Base-by-base conservation (phyloP, 2,329 filamentous ascomycete species). In the Xylaria sp. region DNA sequence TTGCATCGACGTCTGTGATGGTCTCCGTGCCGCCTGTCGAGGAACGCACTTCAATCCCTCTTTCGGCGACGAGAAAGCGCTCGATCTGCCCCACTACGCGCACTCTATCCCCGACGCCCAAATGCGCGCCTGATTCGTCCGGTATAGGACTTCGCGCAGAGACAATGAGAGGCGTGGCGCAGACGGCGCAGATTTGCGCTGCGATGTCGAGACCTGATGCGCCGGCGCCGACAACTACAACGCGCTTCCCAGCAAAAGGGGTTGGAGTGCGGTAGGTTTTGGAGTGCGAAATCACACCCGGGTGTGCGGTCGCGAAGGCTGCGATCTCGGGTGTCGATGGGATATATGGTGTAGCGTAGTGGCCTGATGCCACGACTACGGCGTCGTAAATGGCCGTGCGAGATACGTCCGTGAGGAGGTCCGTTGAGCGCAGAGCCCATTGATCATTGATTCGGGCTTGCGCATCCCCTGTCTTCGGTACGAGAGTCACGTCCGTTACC, bases 141-240 rank as follows among this genome's bases (percentile, higher is more conserved):
- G 76, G 67, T 1, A 80, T 79, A 68, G 69, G 78, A 74, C 76
- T 81, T 72, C 74, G 83, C 67, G 76, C 89, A 76, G 78, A 90
- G 64, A 87, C 73, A n/a, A 93, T 74, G 1, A 94, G 74, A 9
- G 85, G 86, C 1, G 75, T 74, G 63, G 77, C 74, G 69, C 84
- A 86, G 42, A 85, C 79, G 4, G 76, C 70, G 54, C 80, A 83
- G 66, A 97, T 88, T 71, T 97, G 93, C 1, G 80, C 76, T 13
- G 88, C 87, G 67, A 97, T 91, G 69, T 97, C 93, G 13, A 91
- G 76, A 0, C 91, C 93, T 0, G 91, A 96, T 0, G 92, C 89
- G 0, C 88, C 88, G 68, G 91, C 94, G 8, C 93, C 93, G 0
- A 97, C 85, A 0, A 97, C 81, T 4, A 97, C 74, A 9, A 94